Evolutionary conservation across 2,329 filamentous ascomycete species (phyloP), one percentile per base, ranked within the genome.

Genomic region (Hymenoscyphus occultus): DNA sequence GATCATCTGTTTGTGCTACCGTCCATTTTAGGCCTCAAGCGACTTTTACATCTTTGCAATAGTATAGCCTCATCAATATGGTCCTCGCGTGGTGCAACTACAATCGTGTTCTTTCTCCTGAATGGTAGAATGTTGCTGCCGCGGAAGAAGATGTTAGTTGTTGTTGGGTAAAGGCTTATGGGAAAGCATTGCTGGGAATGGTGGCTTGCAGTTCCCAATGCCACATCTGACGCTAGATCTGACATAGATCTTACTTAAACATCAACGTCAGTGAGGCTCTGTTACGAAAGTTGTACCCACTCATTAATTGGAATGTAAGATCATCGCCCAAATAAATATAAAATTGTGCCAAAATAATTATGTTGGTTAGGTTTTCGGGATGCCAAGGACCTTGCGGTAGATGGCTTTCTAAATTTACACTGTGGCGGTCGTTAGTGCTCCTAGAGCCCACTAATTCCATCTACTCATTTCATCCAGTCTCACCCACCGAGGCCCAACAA

Each of bases 201-300:
- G 45, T 51, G 45, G 45, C 45, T 51, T 51, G 19, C 9, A 22
- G 9, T 51, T 19, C 45, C 19, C 45, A 51, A 22, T 51, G 45
- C 45, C 45, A 51, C 45, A 51, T 28, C 28, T 28, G 28, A 28
- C 28, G 28, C 28, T 28, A 28, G 28, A 45, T 45, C 40, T 45
- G 40, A 45, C 40, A 16, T 45, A n/a, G 40, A 51, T 51, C 45
- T 51, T n/a, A 51, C 45, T n/a, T 51, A 51, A 51, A 51, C 10
- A 7, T 4, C 45, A 12, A 51, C 45, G 19, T 51, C 3, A 51
- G 22, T 51, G 45, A 51, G 45, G 45, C 45, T 51, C 45, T 51
- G 19, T 51, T 19, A 10, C 45, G 9, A 51, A 22, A 19, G 22
- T 10, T 51, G 45, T 9, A 51, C 45, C 45, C 19, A 51, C 45